A percentile compares a stretch with the other conserved stretches of the same genome.
These are phyloP conservation scores for Carex parvula DNA, from an alignment of 176 grass and related monocot genomes.

Conservation along the genomic window DNA sequence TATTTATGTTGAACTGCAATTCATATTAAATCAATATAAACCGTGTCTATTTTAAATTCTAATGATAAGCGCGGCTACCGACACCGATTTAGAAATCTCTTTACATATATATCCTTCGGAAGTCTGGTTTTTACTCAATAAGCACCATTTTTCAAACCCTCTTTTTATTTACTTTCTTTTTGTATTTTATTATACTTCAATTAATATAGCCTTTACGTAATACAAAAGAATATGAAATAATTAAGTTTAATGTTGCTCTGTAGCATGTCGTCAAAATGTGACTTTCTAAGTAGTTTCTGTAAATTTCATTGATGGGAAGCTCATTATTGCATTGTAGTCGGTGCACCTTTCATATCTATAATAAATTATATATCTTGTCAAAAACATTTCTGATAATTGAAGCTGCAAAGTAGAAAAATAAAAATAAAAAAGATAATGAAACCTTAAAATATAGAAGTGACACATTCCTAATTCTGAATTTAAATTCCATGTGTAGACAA, in stretches of 20 bases:
- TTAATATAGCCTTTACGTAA: background rate
- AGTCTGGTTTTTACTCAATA: background rate
- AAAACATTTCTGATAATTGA: background rate
- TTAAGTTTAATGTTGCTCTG: background rate
- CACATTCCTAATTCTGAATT: slow-evolving; percentile 15
- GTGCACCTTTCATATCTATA: background rate
- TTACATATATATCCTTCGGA: background rate
- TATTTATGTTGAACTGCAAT: slow-evolving; percentile 1
- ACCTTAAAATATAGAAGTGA: slow-evolving; percentile 11
- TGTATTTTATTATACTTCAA: background rate
- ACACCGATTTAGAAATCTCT: background rate
- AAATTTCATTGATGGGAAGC: background rate
- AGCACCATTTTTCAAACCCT: background rate
- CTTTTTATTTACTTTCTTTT: background rate
- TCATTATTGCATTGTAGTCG: background rate
- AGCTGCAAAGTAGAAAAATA: background rate
- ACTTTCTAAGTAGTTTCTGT: background rate
- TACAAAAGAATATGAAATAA: background rate
- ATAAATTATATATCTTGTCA: background rate
- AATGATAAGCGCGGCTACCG: slow-evolving; percentile 23
- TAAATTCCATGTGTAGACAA: slow-evolving; percentile 9
- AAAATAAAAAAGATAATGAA: background rate
- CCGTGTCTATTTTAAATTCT: background rate
- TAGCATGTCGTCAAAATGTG: background rate
- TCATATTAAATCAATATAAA: slow-evolving; percentile 6